Conservation (phyloP, 306 rosid species). For the Senna siamea region DNA sequence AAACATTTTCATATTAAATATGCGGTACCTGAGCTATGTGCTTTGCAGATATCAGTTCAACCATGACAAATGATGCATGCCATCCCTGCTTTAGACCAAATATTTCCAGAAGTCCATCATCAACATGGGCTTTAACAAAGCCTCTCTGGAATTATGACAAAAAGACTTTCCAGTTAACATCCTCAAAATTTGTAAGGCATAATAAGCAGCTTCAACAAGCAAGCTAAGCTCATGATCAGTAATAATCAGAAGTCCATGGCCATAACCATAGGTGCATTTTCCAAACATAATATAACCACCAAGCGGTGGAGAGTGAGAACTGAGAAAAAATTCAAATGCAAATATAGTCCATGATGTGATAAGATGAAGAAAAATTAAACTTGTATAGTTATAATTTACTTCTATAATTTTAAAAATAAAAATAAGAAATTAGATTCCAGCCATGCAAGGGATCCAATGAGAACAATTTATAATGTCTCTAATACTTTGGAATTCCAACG, state of each 20-base stretch:
- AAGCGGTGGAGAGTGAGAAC: not conserved
- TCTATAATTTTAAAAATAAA: not conserved
- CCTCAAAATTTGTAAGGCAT: not conserved
- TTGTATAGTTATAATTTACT: not conserved
- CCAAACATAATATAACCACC: not conserved
- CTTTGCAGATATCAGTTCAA: conserved; percentile 85
- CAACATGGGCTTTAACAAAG: conserved; percentile 89
- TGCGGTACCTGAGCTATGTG: conserved; percentile 89
- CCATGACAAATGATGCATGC: conserved; percentile 99
- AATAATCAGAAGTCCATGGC: not conserved
- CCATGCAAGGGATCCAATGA: not conserved
- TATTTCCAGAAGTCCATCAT: conserved; percentile 95
- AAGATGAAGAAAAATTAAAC: not conserved
- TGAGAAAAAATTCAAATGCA: not conserved
- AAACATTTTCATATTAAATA: conserved; percentile 3
- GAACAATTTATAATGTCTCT: not conserved
- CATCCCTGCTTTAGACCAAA: conserved; percentile 98
- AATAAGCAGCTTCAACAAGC: not conserved
- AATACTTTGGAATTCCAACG: not conserved
- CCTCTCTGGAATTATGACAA: conserved; percentile 61
- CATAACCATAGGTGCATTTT: not conserved
- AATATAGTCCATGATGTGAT: not conserved
- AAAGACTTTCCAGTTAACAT: conserved; percentile 19
- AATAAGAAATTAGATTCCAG: not conserved
- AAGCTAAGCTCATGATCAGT: conserved; percentile 4